Evolutionary conservation across 192 early-diverging fungal genomes (phyloP), one percentile per base, ranked within the genome.

Genomic region (Kickxella alabastrina): DNA sequence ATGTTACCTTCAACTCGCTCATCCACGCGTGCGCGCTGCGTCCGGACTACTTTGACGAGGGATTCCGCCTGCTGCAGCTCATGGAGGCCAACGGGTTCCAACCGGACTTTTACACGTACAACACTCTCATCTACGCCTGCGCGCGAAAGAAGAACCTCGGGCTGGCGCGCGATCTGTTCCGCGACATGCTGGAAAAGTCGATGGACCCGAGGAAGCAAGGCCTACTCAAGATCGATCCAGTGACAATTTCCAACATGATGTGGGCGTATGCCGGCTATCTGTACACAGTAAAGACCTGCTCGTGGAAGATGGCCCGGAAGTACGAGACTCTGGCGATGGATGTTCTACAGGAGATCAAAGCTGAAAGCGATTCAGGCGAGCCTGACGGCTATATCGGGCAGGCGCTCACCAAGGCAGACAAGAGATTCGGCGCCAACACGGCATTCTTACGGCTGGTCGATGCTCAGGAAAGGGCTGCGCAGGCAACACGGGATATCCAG

Each of bases 1-100:
- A 87, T 23, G 83, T 88, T 0, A 95, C 93, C 1, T 95, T 89
- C 58, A 96, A 92, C 52, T 78, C 86, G 17, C 70, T 98, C 25
- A 87, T 98, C 43, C 78, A 87, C 53, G 91, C 95, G 6, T 91
- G 86, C 49, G 88, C 83, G 0, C 69, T 71, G 49, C 76, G 92
- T 26, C 69, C 78, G 0, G 88, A 92, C 51, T 98, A 95, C 67
- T 93, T 88, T 71, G 57, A 78, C 32, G 89, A 94, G 54, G 84
- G 88, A 2, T 93, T 92, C 55, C 74, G 66, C 8, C 57, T 97
- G 12, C 67, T 93, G 23, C 78, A 85, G 23, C 86, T 94, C 48
- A 95, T 98, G 93, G 82, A 82, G 14, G 43, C 68, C 6, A 72
- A 87, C 47, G 92, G 91, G n/a, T 91, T 92, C 60, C 61, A 79